Percentiles rank a stretch among this genome's conserved stretches.
Conservation (phyloP, 805 yeast species). For the Maudiozyma serrabonitensis region DNA sequence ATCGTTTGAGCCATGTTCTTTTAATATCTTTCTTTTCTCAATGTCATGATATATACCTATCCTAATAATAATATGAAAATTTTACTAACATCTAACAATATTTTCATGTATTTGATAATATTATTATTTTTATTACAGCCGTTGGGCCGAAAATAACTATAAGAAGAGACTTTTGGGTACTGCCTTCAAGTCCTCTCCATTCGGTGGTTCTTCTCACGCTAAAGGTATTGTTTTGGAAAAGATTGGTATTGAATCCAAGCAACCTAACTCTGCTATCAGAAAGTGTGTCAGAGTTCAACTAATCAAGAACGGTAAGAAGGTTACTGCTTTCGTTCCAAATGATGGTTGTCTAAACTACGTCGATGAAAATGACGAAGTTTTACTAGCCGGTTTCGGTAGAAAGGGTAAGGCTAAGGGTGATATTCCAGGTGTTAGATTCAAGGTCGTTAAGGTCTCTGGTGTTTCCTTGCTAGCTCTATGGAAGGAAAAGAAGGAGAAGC, state of each 20-base stretch:
- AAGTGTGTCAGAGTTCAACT: constrained; percentile 99
- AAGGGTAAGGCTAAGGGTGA: constrained; percentile 99
- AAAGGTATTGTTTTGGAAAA: constrained; percentile 99
- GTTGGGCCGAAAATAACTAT: constrained; percentile 99
- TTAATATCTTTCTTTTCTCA: background rate
- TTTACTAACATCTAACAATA: constrained; percentile 8
- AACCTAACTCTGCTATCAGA: constrained; percentile 99
- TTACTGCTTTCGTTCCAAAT: constrained; percentile 99
- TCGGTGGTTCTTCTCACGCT: constrained; percentile 99
- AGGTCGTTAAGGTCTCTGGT: constrained; percentile 99
- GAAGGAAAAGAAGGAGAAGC: constrained; percentile 99
- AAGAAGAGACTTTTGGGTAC: constrained; percentile 99
- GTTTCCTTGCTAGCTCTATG: constrained; percentile 98
- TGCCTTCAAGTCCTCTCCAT: constrained; percentile 99
- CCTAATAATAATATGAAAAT: background rate
- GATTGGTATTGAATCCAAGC: constrained; percentile 99
- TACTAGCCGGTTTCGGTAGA: constrained; percentile 99
- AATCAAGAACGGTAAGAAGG: constrained; percentile 99
- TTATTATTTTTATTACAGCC: constrained; percentile 34
- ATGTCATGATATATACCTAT: background rate
- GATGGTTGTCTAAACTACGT: constrained; percentile 99
- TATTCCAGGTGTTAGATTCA: constrained; percentile 99
- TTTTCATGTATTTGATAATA: constrained; percentile 1
- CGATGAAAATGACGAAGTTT: constrained; percentile 99
- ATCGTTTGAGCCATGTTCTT: background rate